Percentiles rank a stretch among this genome's conserved stretches.
Evolutionary conservation across 345 rosid genomes (phyloP).

Genomic region (Euphorbia pulcherrima): DNA sequence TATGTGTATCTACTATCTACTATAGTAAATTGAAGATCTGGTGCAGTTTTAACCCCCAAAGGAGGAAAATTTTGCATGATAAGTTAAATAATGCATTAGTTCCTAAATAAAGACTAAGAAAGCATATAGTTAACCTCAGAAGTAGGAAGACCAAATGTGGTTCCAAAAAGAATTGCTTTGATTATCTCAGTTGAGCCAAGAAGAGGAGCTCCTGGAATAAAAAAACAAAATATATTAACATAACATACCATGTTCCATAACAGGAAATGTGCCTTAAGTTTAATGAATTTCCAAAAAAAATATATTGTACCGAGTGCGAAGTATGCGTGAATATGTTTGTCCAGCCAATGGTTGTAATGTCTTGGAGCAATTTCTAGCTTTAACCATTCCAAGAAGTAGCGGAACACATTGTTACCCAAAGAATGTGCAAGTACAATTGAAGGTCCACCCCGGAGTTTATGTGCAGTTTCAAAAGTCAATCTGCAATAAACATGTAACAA

Average conservation of each 20-base stretch:
- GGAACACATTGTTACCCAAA: slow-evolving; percentile 89
- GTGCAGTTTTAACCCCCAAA: neutral
- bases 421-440: slow-evolving; percentile 95
- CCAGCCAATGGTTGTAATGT: slow-evolving; percentile 82
- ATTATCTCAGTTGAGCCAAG: slow-evolving; percentile 84
- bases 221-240: slow-evolving; percentile 19
- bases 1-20: slow-evolving; percentile 1
- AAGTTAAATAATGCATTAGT: neutral
- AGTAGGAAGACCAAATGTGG: slow-evolving; percentile 86
- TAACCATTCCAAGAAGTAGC: slow-evolving; percentile 96
- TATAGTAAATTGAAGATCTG: neutral
- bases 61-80: neutral
- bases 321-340: slow-evolving; percentile 86
- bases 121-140: slow-evolving; percentile 70
- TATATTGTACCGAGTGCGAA: slow-evolving; percentile 79
- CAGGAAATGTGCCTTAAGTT: slow-evolving; percentile 1
- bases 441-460: slow-evolving; percentile 90
- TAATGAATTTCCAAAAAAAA: slow-evolving; percentile 13
- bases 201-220: slow-evolving; percentile 78
- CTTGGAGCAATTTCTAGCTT: slow-evolving; percentile 98
- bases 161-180: slow-evolving; percentile 76
- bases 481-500: slow-evolving; percentile 38
- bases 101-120: slow-evolving; percentile 10
- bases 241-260: slow-evolving; percentile 4
- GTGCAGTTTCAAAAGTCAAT: slow-evolving; percentile 91